Conservation (phyloP, 164 flowering plant species). For the Liquidambar formosana region DNA sequence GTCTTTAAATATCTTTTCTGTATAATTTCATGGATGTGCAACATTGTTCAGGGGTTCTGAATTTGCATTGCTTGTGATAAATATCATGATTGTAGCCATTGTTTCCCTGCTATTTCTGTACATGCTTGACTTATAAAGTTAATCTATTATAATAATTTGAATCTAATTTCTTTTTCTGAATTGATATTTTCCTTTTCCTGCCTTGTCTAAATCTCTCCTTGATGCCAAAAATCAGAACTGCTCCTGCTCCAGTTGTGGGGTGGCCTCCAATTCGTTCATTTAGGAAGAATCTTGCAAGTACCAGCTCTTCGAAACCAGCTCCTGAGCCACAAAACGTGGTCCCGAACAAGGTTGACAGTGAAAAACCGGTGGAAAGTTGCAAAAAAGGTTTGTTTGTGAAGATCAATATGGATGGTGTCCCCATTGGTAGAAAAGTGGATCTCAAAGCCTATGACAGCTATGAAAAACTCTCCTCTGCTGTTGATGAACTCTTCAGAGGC, state of each 20-base stretch:
- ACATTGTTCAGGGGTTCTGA: not conserved
- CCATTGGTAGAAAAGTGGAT: constrained; percentile 94
- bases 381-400: constrained; percentile 73
- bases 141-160: not conserved
- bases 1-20: not conserved
- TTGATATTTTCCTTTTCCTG: not conserved
- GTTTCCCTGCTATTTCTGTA: too few species aligned
- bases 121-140: not conserved
- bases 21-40: too few species aligned
- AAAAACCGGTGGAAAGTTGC: constrained; percentile 32
- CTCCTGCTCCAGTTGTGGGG: constrained; percentile 86
- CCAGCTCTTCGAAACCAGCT: constrained; percentile 48
- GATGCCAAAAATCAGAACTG: constrained; percentile 41
- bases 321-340: constrained; percentile 37
- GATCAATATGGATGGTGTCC: constrained; percentile 98
- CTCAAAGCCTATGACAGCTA: constrained; percentile 77
- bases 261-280: constrained; percentile 97
- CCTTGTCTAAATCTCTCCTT: not conserved
- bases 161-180: not conserved
- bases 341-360: constrained; percentile 23
- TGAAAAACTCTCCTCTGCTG: constrained; percentile 73
- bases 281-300: constrained; percentile 75
- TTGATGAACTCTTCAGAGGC: constrained; percentile 86
- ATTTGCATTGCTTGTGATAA: not conserved
- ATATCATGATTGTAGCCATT: not conserved